A percentile compares a stretch with the other conserved stretches of the same genome.
Conservation (phyloP, 108 stramenopile genomes). For the Cylindrotheca fusiformis region DNA sequence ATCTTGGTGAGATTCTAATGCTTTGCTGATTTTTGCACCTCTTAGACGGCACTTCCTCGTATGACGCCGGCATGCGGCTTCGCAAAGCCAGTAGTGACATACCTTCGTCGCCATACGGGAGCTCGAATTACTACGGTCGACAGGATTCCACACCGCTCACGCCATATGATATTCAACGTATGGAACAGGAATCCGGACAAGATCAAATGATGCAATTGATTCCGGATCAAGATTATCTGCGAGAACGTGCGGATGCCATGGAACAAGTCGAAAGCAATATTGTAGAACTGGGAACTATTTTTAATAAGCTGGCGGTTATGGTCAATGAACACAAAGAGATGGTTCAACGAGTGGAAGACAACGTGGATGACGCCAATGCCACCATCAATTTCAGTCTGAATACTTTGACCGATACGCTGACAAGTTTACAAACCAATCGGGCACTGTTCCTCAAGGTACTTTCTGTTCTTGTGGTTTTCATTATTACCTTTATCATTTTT, state of each 20-base stretch:
- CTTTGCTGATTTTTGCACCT: constrained; percentile 1
- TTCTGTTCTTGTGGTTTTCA: constrained; percentile 75
- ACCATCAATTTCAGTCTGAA: constrained; percentile 76
- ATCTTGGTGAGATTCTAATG: not conserved
- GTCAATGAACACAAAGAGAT: constrained; percentile 85
- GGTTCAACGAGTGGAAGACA: constrained; percentile 89
- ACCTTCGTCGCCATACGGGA: constrained; percentile 1
- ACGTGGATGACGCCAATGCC: constrained; percentile 84
- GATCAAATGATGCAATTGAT: constrained; percentile 77
- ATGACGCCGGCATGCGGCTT: constrained; percentile 11
- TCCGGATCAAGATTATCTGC: constrained; percentile 83
- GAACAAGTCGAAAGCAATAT: constrained; percentile 79
- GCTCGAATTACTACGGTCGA: constrained; percentile 26
- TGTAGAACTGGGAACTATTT: constrained; percentile 85
- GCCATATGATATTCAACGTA: constrained; percentile 83
- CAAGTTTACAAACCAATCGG: constrained; percentile 68
- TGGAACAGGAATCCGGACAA: constrained; percentile 76
- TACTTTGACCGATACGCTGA: constrained; percentile 75
- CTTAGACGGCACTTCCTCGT: constrained; percentile 10
- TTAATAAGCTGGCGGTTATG: constrained; percentile 87
- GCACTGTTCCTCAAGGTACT: constrained; percentile 67
- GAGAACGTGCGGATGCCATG: constrained; percentile 86
- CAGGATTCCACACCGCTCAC: constrained; percentile 52
- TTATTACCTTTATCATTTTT: constrained; percentile 83
- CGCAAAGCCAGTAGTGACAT: constrained; percentile 22